These are phyloP conservation scores for Beauveria pseudobassiana DNA, from an alignment of 2,329 filamentous ascomycete species.

Conservation along the genomic window DNA sequence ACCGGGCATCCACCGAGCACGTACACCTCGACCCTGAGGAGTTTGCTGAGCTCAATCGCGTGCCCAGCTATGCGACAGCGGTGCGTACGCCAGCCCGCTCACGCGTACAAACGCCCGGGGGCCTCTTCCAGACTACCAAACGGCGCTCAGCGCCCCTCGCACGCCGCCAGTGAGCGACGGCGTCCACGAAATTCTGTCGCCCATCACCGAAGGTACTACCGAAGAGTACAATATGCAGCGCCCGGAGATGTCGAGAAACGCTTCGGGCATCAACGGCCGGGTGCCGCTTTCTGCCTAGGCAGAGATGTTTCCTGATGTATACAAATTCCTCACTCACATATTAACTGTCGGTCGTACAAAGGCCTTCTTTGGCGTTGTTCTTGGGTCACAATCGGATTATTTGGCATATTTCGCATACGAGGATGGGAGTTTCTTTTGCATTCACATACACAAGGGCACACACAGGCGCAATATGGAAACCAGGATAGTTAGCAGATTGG, in stretches of 20 bases:
- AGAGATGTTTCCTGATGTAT: neutral
- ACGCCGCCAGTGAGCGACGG: conserved; percentile 35
- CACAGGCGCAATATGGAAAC: neutral
- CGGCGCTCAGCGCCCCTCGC: conserved; percentile 47
- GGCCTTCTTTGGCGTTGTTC: neutral
- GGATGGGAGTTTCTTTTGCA: neutral
- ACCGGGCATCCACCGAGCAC: conserved; percentile 49
- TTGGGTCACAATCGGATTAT: neutral
- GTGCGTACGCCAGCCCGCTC: conserved; percentile 56
- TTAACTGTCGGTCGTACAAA: neutral
- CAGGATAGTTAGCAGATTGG: neutral
- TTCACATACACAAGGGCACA: neutral
- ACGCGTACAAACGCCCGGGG: conserved; percentile 40
- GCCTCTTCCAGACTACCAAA: conserved; percentile 58
- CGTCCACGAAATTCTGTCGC: conserved; percentile 21
- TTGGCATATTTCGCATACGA: neutral
- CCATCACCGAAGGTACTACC: conserved; percentile 24
- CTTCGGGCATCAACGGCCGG: conserved; percentile 6
- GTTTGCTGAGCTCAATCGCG: conserved; percentile 59
- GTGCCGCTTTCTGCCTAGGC: neutral
- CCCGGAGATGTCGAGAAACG: neutral
- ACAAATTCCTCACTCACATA: neutral
- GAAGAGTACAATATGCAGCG: neutral
- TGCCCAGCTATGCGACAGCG: conserved; percentile 71
- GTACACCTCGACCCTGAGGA: conserved; percentile 51